Base-by-base conservation (phyloP, 345 rosid genomes). In the Jatropha curcas region DNA sequence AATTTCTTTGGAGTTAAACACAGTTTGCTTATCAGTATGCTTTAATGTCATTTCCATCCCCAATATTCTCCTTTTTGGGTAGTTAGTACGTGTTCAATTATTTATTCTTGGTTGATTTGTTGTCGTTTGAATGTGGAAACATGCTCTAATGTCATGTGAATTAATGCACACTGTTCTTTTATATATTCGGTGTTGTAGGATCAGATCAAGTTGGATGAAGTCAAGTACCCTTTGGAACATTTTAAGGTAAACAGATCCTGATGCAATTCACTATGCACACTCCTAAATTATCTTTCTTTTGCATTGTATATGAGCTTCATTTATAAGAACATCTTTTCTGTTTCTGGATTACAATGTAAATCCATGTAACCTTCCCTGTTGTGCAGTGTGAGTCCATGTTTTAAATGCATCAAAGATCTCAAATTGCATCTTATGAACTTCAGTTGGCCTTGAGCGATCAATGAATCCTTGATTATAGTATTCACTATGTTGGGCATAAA, bases 151-250 rank as follows among this genome's bases (percentile, higher is more conserved):
- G 22, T 43, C 35, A 24, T 63, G 27, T 24, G 52, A 64, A 41
- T 35, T 37, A 28, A 59, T 66, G 20, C 5, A 46, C 31, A 67
- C 13, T 1, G 9, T 57, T 35, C 14, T 58, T 58, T n/a, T 16
- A 27, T 59, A 20, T 28, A 66, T 35, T 71, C 17, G 11, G 31
- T 83, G 50, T 75, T 88, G 71, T 79, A 92, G 98, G 98, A 88
- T 82, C 97, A 94, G 88, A 89, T 94, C 79, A 89, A 88, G 70
- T 71, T 94, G 91, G 85, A 92, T 77, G 97, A 94, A 81, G 91
- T 89, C 61, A 92, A 90, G 89, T 84, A 88, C 78, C 92, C 97
- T 50, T 55, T 94, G 80, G 93, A 90, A 34, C 88, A 89, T 71
- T 94, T 92, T 83, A 90, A 92, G 95, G 98, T 94, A 84, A 73